A percentile compares a stretch with the other conserved stretches of the same genome.
These are phyloP conservation scores for Solanum hybrid DNA, from an alignment of 305 asterid species.

Conservation along the genomic window DNA sequence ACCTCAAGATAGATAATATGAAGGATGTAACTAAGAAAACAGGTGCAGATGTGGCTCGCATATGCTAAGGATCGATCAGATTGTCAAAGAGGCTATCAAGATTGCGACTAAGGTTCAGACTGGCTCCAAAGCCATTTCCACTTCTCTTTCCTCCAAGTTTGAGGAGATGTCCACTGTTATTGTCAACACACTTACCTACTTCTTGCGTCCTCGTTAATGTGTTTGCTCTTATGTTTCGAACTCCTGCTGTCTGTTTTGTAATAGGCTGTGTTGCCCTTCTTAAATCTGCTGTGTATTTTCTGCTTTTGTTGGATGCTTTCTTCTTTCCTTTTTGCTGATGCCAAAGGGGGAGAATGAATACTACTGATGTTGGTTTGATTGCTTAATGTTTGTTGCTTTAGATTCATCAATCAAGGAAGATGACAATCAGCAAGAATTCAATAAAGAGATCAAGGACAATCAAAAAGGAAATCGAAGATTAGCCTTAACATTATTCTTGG, in stretches of 20 bases:
- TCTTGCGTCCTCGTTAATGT: too few relatives aligned
- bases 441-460: neutral
- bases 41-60: neutral
- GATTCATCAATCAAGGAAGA: neutral
- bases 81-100: too few relatives aligned
- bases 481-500: neutral
- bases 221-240: too few relatives aligned
- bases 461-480: neutral
- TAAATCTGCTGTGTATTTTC: neutral
- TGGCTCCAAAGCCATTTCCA: too few relatives aligned
- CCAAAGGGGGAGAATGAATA: neutral
- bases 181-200: too few relatives aligned
- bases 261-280: neutral
- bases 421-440: neutral
- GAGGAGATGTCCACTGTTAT: too few relatives aligned
- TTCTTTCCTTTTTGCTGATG: neutral
- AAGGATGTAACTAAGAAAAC: neutral
- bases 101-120: neutral
- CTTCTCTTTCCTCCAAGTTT: too few relatives aligned
- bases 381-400: too few relatives aligned
- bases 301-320: neutral
- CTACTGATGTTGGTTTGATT: neutral
- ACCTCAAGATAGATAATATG: neutral
- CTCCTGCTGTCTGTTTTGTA: too few relatives aligned
- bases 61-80: neutral